Base-by-base conservation (phyloP, 1,139 yeast species). In the Meyerozyma sp. region DNA sequence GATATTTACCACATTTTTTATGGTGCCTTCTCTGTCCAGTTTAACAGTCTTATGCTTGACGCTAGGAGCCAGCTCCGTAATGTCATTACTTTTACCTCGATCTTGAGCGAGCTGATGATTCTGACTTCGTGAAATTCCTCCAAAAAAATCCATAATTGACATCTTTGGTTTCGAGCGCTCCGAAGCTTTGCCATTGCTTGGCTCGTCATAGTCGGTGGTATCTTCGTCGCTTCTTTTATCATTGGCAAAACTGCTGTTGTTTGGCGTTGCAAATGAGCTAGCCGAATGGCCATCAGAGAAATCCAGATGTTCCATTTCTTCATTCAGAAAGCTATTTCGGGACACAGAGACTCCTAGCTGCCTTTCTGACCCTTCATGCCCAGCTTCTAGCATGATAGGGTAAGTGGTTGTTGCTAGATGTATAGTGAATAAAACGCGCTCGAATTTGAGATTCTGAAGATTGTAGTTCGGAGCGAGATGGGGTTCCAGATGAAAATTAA, bases 1-100 rank as follows among this genome's bases (percentile, higher is more conserved):
- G 10, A 66, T 46, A 27, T 48, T 41, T 2, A 21, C 16, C 13
- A 4, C 26, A 3, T 34, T 16, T 10, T 10, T 20, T 25, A 34
- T 20, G 10, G 13, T 18, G 26, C n/a, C 4, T 11, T 30, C 20
- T 8, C 8, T 30, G 21, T 30, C 9, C 16, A 11, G 29, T n/a
- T 27, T 11, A 11, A 4, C 13, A 11, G 29, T 3, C 13, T 27
- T 27, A n/a, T n/a, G 11, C 13, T 27, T 27, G 3, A 27, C 13
- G 13, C 13, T 11, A n/a, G 7, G 29, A 30, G 34, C 34, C 16
- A 21, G 34, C 34, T 30, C 21, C 20, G 8, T 4, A n/a, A 4
- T 10, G 10, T n/a, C 9, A 4, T 6, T 16, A 5, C 5, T 6
- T 13, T 32, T 21, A 21, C 5, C 23, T 21, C 23, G 23, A 21